phyloP scores from a whole-genome alignment of 306 rosid species.

The Fragaria ananassa region DNA sequence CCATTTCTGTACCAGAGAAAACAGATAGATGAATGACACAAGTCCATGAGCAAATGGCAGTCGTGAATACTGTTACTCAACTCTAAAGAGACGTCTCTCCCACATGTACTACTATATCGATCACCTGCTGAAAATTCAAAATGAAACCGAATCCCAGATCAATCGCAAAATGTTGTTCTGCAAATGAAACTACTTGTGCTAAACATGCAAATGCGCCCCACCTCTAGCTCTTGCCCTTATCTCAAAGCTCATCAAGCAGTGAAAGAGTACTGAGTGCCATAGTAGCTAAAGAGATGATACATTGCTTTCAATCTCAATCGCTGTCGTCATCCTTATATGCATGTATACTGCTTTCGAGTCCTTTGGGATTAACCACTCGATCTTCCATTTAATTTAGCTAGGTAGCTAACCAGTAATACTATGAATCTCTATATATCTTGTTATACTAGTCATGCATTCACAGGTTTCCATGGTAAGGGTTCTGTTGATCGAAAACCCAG shows the following conservation, averaged over 20 bases:
- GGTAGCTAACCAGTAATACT: not conserved
- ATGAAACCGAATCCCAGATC: not conserved
- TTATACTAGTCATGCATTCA: not conserved
- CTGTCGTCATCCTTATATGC: not conserved
- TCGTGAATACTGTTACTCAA: not conserved
- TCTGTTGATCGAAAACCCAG: not conserved
- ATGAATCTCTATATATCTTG: not conserved
- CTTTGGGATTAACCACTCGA: not conserved
- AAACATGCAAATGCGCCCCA: not conserved
- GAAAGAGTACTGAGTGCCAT: not conserved
- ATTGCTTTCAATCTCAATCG: slow-evolving; percentile 10
- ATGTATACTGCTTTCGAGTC: not conserved
- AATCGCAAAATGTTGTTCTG: not conserved
- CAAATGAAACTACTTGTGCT: not conserved
- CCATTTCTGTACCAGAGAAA: slow-evolving; percentile 14
- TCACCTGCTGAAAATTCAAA: not conserved
- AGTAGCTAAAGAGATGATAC: not conserved
- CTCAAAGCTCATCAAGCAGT: not conserved
- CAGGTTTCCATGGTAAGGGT: not conserved
- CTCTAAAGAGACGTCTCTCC: not conserved
- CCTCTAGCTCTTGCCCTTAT: slow-evolving; percentile 4
- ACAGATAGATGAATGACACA: slow-evolving; percentile 18
- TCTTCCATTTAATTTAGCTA: not conserved
- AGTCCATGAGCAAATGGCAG: slow-evolving; percentile 18
- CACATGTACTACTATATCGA: not conserved